Base-by-base conservation (phyloP, 352 stramenopile genomes). In the Phytophthora chlamydospora region DNA sequence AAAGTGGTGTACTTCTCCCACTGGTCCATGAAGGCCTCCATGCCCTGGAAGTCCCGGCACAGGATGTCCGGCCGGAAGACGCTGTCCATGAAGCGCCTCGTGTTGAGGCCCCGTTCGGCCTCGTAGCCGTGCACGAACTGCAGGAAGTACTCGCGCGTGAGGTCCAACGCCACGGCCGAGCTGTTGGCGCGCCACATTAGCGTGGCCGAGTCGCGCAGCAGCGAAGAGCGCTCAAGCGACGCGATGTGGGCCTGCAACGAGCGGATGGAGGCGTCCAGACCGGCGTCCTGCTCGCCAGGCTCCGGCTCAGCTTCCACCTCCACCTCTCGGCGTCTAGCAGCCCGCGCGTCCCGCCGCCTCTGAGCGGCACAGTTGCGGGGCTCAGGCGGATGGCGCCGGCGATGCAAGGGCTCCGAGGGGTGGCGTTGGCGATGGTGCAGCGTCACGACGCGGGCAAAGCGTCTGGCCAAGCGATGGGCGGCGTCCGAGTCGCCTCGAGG, bases 1-100 rank as follows among this genome's bases (percentile, higher is more conserved):
- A 74, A 78, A 3, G 56, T 72, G 31, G 79, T 89, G 58, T 89
- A 86, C 54, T 72, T 78, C 49, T 83, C 69, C 79, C 79, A 89
- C 59, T 87, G 79, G 13, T 71, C 51, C 48, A 87, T 57, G 16
- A 80, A 75, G 4, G 72, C 35, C 10, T 78, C 54, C 3, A 80
- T 4, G 7, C 79, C 79, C 31, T 73, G 44, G 46, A 81, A 86
- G 55, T 89, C 79, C 17, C 75, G 56, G 48, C 75, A 81, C 13
- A 87, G 6, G 4, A 87, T 33, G 35, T 85, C 73, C 0, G 48
- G 27, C 4, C 76, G 66, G 40, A 78, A 62, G 10, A 73, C 33
- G 40, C 66, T 72, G 9, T 65, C 36, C 59, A 85, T 58, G 53
- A 86, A 88, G 40, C 32, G 48, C 6, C 50, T 47, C 10, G 50